A percentile compares a stretch with the other conserved stretches of the same genome.
Evolutionary conservation across 2,329 filamentous ascomycete genomes (phyloP).

Genomic region (Cladophialophora bantiana): DNA sequence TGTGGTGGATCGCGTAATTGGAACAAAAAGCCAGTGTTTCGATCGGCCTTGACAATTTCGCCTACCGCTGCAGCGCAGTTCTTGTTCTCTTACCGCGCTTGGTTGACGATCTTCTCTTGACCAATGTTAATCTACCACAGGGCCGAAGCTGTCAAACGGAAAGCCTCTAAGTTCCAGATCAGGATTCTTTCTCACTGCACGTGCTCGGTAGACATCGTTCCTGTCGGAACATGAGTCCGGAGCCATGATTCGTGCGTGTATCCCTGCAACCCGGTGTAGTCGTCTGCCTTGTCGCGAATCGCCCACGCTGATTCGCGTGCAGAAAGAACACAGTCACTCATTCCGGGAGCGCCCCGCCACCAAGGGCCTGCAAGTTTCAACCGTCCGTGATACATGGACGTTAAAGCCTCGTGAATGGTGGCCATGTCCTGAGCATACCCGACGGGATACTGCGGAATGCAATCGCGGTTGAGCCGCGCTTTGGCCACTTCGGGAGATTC

Average conservation of each 20-base stretch:
- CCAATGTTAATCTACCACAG: background rate
- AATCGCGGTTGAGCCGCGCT: constrained; percentile 70
- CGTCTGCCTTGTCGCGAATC: constrained; percentile 38
- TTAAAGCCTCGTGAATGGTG: constrained; percentile 62
- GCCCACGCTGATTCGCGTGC: constrained; percentile 59
- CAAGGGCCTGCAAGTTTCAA: constrained; percentile 67
- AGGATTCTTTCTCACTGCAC: background rate
- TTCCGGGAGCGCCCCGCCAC: constrained; percentile 59
- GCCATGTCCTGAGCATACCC: constrained; percentile 73
- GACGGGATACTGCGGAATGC: constrained; percentile 89
- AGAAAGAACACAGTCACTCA: constrained; percentile 64
- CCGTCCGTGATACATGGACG: constrained; percentile 63
- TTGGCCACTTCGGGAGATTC: constrained; percentile 67
- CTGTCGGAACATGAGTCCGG: constrained; percentile 12
- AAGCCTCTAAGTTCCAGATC: background rate
- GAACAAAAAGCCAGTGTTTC: background rate
- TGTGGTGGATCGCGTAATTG: background rate
- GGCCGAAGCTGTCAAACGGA: background rate
- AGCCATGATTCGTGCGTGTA: constrained; percentile 33
- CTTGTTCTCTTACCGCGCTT: background rate
- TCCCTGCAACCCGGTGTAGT: constrained; percentile 34
- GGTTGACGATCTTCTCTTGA: background rate
- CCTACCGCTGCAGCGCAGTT: background rate
- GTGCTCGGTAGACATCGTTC: constrained; percentile 5
- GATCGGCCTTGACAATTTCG: no score